A percentile compares a stretch with the other conserved stretches of the same genome.
These are phyloP conservation scores for Colletotrichum sp. DNA, from an alignment of 2,329 filamentous ascomycete genomes.

Conservation along the genomic window DNA sequence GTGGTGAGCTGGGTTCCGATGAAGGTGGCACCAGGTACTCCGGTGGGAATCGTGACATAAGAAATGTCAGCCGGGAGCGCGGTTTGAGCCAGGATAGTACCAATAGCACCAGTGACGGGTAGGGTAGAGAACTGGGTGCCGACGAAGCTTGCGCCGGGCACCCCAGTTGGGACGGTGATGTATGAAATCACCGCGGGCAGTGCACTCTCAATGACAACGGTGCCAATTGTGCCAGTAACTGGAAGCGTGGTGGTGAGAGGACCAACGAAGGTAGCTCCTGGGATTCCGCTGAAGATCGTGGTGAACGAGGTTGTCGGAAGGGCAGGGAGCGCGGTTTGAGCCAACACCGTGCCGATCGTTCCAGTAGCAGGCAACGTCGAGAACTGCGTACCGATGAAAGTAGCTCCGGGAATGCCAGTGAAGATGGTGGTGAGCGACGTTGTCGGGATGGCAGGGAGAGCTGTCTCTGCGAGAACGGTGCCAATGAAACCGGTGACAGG, in stretches of 20 bases:
- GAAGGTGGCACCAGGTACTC: background rate
- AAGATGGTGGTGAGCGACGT: conserved; percentile 2
- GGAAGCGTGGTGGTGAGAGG: background rate
- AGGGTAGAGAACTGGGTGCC: background rate
- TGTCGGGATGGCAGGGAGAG: background rate
- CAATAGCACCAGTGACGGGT: background rate
- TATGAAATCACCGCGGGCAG: conserved; percentile 1
- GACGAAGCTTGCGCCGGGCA: background rate
- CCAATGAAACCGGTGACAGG: background rate
- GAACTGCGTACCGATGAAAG: background rate
- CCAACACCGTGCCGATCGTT: background rate
- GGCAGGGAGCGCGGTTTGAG: background rate
- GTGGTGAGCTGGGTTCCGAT: background rate
- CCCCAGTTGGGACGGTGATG: background rate
- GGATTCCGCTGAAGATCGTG: background rate
- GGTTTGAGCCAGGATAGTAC: background rate
- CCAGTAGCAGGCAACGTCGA: background rate
- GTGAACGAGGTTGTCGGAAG: background rate
- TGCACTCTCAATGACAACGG: background rate
- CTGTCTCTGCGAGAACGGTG: background rate
- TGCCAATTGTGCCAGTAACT: background rate
- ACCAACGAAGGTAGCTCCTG: background rate
- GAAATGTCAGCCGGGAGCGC: background rate
- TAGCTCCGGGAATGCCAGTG: background rate
- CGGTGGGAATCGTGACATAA: background rate